Percentiles rank a stretch among this genome's conserved stretches.
These are phyloP conservation scores for Smittium mucronatum DNA, from an alignment of 371 early-diverging fungal genomes.

Conservation along the genomic window DNA sequence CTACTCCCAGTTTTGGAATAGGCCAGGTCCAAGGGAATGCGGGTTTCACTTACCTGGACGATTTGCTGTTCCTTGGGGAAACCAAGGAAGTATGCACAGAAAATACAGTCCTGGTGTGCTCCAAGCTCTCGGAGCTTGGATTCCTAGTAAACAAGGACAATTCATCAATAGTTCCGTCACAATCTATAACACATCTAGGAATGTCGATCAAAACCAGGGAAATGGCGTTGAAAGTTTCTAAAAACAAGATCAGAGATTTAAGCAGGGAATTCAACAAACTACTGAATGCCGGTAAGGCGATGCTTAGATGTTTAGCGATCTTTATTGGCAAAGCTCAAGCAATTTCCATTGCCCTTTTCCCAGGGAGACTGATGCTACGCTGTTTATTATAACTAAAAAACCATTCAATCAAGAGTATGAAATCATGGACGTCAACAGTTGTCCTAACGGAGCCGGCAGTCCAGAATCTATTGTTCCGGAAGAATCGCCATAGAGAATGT, in stretches of 20 bases:
- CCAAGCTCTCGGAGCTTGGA: slow-evolving; percentile 19
- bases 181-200: slow-evolving; percentile 27
- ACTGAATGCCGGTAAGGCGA: neutral
- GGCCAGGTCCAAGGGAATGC: slow-evolving; percentile 21
- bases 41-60: slow-evolving; percentile 33
- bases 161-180: slow-evolving; percentile 23
- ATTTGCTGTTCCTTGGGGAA: slow-evolving; percentile 21
- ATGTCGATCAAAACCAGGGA: slow-evolving; percentile 25
- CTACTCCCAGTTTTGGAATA: slow-evolving; percentile 29
- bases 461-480: neutral
- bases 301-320: slow-evolving; percentile 7
- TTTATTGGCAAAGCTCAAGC: slow-evolving; percentile 11
- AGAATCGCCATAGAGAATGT: neutral
- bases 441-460: neutral
- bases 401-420: neutral
- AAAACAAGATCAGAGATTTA: neutral
- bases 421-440: neutral
- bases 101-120: slow-evolving; percentile 15
- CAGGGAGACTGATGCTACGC: neutral
- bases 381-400: neutral
- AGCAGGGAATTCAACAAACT: neutral
- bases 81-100: slow-evolving; percentile 5
- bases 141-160: slow-evolving; percentile 24
- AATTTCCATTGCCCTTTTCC: neutral
- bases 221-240: neutral